A percentile compares a stretch with the other conserved stretches of the same genome.
These are phyloP conservation scores for Eucalyptus polybractea DNA, from an alignment of 345 rosid species.

Conservation along the genomic window DNA sequence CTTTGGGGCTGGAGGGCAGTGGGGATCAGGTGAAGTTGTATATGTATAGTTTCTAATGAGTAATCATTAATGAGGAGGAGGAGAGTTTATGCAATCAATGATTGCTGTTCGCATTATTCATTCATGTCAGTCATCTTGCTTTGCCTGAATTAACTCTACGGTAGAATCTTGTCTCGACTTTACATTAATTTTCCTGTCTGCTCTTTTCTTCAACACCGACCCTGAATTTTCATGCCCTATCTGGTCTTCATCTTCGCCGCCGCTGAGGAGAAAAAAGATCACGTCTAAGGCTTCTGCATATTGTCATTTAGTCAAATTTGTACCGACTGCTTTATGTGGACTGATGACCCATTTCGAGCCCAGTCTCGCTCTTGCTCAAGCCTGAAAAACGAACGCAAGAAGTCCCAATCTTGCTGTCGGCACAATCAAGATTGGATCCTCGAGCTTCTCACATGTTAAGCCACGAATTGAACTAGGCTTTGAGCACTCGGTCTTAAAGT, in stretches of 20 bases:
- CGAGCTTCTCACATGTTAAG: not conserved
- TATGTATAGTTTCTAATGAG: slow-evolving; percentile 24
- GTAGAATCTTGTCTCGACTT: not conserved
- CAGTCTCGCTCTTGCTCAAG: not conserved
- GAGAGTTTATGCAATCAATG: slow-evolving; percentile 16
- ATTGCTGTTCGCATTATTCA: not conserved
- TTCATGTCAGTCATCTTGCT: not conserved
- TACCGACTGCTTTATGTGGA: not conserved
- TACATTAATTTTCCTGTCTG: not conserved
- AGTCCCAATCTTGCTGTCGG: not conserved
- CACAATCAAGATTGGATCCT: not conserved
- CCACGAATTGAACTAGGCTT: not conserved
- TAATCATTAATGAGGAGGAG: slow-evolving; percentile 5
- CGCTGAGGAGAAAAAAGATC: not conserved
- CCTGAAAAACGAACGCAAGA: not conserved
- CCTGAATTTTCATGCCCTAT: not conserved
- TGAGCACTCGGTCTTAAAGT: slow-evolving; percentile 16
- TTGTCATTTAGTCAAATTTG: not conserved
- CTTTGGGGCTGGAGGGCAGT: not conserved
- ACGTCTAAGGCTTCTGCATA: not conserved
- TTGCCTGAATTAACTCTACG: not conserved
- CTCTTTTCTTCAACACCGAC: not conserved
- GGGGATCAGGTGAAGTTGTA: slow-evolving; percentile 23
- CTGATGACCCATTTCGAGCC: not conserved
- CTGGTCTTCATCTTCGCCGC: not conserved